A percentile compares a stretch with the other conserved stretches of the same genome.
phyloP scores from a whole-genome alignment of 345 rosid genomes.

The Pseudoturritis turrita region DNA sequence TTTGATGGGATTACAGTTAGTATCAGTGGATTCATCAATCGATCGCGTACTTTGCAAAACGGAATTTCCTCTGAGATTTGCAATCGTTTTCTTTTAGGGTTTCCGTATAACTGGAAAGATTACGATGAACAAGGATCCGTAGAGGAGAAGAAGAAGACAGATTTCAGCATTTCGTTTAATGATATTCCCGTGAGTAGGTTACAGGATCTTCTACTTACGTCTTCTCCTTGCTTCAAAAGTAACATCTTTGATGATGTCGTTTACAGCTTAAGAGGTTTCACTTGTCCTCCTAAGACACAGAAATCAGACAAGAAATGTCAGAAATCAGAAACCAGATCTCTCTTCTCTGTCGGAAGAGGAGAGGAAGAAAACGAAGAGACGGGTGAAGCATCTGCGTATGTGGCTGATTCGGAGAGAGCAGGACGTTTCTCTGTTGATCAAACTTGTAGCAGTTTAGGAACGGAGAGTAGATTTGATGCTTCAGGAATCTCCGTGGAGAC shows the following conservation, averaged over 20 bases:
- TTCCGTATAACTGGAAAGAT: conserved; percentile 18
- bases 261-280: conserved; percentile 15
- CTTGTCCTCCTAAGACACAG: background rate
- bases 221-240: background rate
- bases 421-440: background rate
- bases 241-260: conserved; percentile 12
- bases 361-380: too few species aligned
- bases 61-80: conserved; percentile 16
- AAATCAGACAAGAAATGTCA: background rate
- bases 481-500: conserved; percentile 11
- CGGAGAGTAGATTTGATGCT: conserved; percentile 5
- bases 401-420: background rate
- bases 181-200: conserved; percentile 21
- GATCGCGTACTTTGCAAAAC: background rate
- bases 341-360: too few species aligned
- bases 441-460: background rate
- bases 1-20: conserved; percentile 16
- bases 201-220: conserved; percentile 15
- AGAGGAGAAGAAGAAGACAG: background rate
- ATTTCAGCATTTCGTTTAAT: background rate
- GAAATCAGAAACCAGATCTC: background rate
- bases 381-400: too few species aligned
- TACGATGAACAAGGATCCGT: background rate
- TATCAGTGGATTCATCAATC: conserved; percentile 12
- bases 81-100: conserved; percentile 19